Evolutionary conservation across 352 stramenopile species (phyloP).

Genomic region (Globisporangium nagaii): DNA sequence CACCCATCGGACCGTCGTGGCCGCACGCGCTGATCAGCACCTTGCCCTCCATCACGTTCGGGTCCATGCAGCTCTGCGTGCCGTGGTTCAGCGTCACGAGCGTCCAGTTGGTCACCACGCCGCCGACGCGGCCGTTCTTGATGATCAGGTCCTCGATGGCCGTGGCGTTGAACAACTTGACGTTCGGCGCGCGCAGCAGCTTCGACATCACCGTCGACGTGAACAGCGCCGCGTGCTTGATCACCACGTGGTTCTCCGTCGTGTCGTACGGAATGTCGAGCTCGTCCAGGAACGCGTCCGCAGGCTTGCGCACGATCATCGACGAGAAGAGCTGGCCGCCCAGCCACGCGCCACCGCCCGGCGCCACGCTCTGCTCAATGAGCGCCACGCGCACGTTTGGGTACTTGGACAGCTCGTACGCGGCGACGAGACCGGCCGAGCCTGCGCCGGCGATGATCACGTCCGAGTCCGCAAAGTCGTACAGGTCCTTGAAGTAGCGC

Average conservation of each 20-base stretch:
- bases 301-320: slow-evolving; percentile 67
- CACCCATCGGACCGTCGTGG: slow-evolving; percentile 60
- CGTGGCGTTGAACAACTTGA: slow-evolving; percentile 74
- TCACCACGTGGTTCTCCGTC: slow-evolving; percentile 60
- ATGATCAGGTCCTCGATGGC: slow-evolving; percentile 65
- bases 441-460: slow-evolving; percentile 63
- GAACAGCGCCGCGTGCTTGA: slow-evolving; percentile 61
- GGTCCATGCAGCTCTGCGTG: slow-evolving; percentile 71
- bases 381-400: slow-evolving; percentile 49
- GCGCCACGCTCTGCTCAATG: slow-evolving; percentile 57
- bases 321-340: slow-evolving; percentile 60
- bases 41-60: slow-evolving; percentile 68
- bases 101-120: slow-evolving; percentile 68
- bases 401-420: slow-evolving; percentile 63
- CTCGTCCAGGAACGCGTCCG: slow-evolving; percentile 54
- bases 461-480: slow-evolving; percentile 64
- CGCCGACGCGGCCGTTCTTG: slow-evolving; percentile 51
- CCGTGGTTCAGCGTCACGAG: slow-evolving; percentile 61
- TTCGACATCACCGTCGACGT: slow-evolving; percentile 64
- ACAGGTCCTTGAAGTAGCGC: slow-evolving; percentile 72
- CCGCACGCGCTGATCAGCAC: slow-evolving; percentile 56
- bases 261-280: slow-evolving; percentile 62
- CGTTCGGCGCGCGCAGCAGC: slow-evolving; percentile 45
- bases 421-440: slow-evolving; percentile 45
- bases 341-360: slow-evolving; percentile 51